Evolutionary conservation across 306 rosid species (phyloP), one percentile per base, ranked within the genome.

Genomic region (Astragalus membranaceus): DNA sequence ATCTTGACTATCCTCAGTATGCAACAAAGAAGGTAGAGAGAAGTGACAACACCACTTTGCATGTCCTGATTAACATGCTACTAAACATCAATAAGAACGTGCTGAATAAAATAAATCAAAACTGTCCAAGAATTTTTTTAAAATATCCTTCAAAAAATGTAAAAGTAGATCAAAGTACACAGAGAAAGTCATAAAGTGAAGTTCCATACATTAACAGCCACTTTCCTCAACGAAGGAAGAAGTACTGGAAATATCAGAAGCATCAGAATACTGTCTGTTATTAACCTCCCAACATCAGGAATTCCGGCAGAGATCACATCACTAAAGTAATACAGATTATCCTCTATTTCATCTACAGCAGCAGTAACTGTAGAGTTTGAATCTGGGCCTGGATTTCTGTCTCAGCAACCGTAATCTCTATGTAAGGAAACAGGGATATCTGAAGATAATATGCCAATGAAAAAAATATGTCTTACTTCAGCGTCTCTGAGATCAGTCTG

Each of bases 291-390:
- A 73, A 93, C 96, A 71, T 88, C 98, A 67, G 92, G 94, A 80
- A 90, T 93, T 66, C 98, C 98, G 5, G 98, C 97, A 69, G 98
- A 93, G 78, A 90, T 73, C 68, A 90, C 77, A 69, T 93, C 98
- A 36, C 97, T 88, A 62, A 93, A 85, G 81, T 93, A 93, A 88
- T 88, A 93, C 80, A 93, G 90, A 56, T 81, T 88, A 83, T 93
- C 98, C 85, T 90, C 97, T 50, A 93, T 93, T 76, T 88, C 98
- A 84, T 93, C 92, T 35, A 93, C 88, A 69, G 92, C 91, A 81
- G 85, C 64, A 67, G 74, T 49, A 79, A 88, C 75, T 64, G 85
- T 78, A 73, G 92, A 69, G 52, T 82, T 75, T 64, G 85, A 84
- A 74, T 82, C 85, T 75, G 73, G 76, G 73, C 76, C 81, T 7